A percentile compares a stretch with the other conserved stretches of the same genome.
phyloP scores from a whole-genome alignment of 2,329 filamentous ascomycete genomes.

The Colletotrichum coccodes region DNA sequence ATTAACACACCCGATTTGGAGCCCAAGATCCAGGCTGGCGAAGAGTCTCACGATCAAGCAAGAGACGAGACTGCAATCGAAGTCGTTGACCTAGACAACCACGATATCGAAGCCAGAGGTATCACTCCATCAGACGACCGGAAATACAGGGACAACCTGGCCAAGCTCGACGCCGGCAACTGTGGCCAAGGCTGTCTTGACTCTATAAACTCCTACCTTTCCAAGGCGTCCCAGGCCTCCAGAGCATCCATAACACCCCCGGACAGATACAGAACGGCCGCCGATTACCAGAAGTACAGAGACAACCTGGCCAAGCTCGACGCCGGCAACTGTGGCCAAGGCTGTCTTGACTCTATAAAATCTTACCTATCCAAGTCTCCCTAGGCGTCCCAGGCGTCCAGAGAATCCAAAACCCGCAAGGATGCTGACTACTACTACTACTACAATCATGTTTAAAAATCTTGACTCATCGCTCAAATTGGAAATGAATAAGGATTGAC shows the following conservation, averaged over 20 bases:
- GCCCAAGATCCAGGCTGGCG: background rate
- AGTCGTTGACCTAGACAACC: background rate
- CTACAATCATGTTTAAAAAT: too few species aligned
- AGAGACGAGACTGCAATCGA: background rate
- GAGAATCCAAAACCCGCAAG: too few species aligned
- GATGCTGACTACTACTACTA: too few species aligned
- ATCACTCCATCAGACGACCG: background rate
- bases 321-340: background rate
- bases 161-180: background rate
- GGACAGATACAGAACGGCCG: background rate
- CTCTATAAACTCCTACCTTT: background rate
- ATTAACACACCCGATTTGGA: background rate
- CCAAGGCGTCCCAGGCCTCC: background rate
- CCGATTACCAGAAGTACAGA: background rate
- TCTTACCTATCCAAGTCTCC: too few species aligned
- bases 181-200: background rate
- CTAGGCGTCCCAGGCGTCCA: too few species aligned
- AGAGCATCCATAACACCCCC: background rate
- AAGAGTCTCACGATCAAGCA: background rate
- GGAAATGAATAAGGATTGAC: too few species aligned
- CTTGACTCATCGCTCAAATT: too few species aligned
- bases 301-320: background rate
- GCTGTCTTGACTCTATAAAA: background rate
- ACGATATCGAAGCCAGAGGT: background rate
- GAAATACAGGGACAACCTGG: slow-evolving; percentile 14